Conservation (phyloP, 208 protist species). For the Trypanosoma cruzi region DNA sequence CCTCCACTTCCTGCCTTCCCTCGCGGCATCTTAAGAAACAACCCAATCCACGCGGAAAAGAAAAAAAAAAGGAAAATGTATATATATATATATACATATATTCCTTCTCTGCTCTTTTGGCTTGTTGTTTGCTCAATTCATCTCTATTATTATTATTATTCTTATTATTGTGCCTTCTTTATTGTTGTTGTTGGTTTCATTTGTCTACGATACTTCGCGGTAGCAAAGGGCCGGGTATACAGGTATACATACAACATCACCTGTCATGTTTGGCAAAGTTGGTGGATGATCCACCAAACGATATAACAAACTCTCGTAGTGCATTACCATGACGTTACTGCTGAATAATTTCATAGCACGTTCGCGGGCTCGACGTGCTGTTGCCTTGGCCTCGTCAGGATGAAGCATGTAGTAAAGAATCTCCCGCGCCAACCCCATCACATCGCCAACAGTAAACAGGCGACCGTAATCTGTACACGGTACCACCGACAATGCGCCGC, state of each 20-base stretch:
- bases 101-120: too few relatives aligned
- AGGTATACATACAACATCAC: conserved; percentile 20
- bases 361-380: conserved; percentile 11
- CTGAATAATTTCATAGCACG: conserved; percentile 29
- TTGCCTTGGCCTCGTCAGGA: conserved; percentile 3
- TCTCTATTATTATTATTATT: too few relatives aligned
- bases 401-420: conserved; percentile 32
- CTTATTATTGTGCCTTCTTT: too few relatives aligned
- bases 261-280: conserved; percentile 15
- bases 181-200: too few relatives aligned
- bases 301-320: conserved; percentile 33
- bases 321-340: conserved; percentile 32
- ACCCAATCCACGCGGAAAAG: too few relatives aligned
- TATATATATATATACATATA: too few relatives aligned
- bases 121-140: too few relatives aligned
- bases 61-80: too few relatives aligned
- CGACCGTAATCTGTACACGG: conserved; percentile 30
- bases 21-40: too few relatives aligned
- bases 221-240: conserved; percentile 40
- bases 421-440: conserved; percentile 12
- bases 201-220: not conserved
- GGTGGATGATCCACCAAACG: conserved; percentile 2
- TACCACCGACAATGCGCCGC: conserved; percentile 27
- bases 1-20: too few relatives aligned
- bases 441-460: conserved; percentile 25